Base-by-base conservation (phyloP, 768 basidiomycete genomes). In the Amanita inopinata region DNA sequence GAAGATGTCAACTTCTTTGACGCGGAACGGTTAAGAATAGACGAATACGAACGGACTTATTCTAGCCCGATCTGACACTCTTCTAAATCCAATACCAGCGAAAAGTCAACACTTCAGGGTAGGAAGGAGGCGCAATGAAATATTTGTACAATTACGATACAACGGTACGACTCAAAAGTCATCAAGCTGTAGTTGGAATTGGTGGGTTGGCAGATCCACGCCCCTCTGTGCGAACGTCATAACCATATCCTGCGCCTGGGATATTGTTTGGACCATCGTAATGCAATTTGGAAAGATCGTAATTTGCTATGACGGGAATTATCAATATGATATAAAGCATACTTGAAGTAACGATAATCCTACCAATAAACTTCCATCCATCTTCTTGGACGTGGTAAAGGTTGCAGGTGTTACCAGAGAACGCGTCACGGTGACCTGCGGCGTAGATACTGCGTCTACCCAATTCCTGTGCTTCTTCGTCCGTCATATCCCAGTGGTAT, bases 281-380 rank as follows among this genome's bases (percentile, higher is more conserved):
- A 62, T 96, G 91, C 70, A 94, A 62, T 61, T 82, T 77, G 32
- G 80, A 79, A 49, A 97, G 67, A 60, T 97, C 93, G 67, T 90
- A 93, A 68, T 92, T 94, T 47, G 85, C 91, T 94, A n/a, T n/a
- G n/a, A n/a, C n/a, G n/a, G n/a, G n/a, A n/a, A n/a, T n/a, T n/a
- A n/a, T n/a, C n/a, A n/a, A n/a, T n/a, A n/a, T n/a, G n/a, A n/a
- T n/a, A n/a, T n/a, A n/a, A n/a, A n/a, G n/a, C n/a, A n/a, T n/a
- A n/a, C n/a, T n/a, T n/a, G n/a, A 5, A 22, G 2, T 28, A n/a
- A 12, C 3, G 39, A 22, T 15, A 22, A 31, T 66, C 78, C 30
- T 55, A 91, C 92, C 88, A 55, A 97, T 85, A 67, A 97, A 98
- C 50, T 81, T 72, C 96, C 96, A 99, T 4, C 94, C 94, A 46